Evolutionary conservation across 2,329 filamentous ascomycete species (phyloP).

Genomic region (Thelonectria discophora): DNA sequence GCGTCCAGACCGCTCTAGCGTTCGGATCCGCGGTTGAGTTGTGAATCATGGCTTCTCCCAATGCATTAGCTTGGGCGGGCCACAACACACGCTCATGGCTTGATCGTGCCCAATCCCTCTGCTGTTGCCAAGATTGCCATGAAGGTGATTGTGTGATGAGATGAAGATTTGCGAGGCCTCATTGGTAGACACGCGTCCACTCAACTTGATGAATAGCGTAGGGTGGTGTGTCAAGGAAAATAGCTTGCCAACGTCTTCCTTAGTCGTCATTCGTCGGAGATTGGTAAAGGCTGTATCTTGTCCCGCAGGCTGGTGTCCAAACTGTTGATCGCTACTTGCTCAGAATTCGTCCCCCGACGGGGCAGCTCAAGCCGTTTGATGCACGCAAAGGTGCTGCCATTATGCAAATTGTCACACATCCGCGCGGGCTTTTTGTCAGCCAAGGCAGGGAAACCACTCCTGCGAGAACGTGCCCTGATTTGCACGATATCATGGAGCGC

Average conservation of each 20-base stretch:
- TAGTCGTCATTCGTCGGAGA: background rate
- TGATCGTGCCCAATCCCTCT: background rate
- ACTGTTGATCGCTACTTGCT: slow-evolving; percentile 15
- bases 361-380: background rate
- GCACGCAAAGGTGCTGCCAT: slow-evolving; percentile 20
- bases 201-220: background rate
- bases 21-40: slow-evolving; percentile 9
- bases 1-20: slow-evolving; percentile 15
- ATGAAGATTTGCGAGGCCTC: background rate
- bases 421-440: slow-evolving; percentile 13
- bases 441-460: slow-evolving; percentile 19
- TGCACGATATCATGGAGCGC: background rate
- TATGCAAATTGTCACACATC: slow-evolving; percentile 15
- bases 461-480: background rate
- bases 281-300: background rate
- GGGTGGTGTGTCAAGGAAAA: background rate
- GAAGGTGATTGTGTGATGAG: slow-evolving; percentile 5
- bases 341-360: background rate
- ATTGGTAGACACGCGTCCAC: background rate
- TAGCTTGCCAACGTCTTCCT: background rate
- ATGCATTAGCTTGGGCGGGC: slow-evolving; percentile 17
- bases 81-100: background rate
- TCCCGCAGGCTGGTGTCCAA: slow-evolving; percentile 12
- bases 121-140: slow-evolving; percentile 2
- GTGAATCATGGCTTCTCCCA: slow-evolving; percentile 8